Percentiles rank a stretch among this genome's conserved stretches.
Conservation (phyloP, 441 rosid species). For the Erysimum pusillum region DNA sequence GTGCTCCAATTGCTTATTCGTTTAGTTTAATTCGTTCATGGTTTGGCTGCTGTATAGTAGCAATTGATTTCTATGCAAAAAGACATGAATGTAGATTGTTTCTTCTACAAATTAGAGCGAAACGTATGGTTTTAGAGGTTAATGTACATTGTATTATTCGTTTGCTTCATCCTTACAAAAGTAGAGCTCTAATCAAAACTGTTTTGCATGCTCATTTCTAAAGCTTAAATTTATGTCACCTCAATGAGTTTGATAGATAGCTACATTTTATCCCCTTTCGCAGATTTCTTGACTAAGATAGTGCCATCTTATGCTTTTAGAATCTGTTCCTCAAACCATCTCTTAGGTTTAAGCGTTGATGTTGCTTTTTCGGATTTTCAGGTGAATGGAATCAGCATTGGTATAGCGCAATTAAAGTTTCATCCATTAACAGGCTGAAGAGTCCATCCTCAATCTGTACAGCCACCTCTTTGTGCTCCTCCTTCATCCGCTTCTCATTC, state of each 20-base stretch:
- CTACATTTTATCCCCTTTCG: background rate
- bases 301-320: conserved; percentile 11
- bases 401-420: conserved; percentile 39
- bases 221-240: background rate
- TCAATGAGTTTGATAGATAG: conserved; percentile 14
- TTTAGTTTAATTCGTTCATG: background rate
- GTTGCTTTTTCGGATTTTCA: conserved; percentile 18
- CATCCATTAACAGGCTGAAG: conserved; percentile 55
- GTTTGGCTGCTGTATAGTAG: background rate
- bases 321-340: conserved; percentile 5
- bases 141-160: conserved; percentile 28
- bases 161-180: conserved; percentile 35
- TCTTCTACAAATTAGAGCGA: background rate
- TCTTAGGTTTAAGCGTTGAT: conserved; percentile 13
- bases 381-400: conserved; percentile 24
- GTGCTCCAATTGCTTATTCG: background rate
- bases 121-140: conserved; percentile 10
- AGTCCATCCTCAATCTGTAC: conserved; percentile 52
- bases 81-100: background rate
- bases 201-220: conserved; percentile 2
- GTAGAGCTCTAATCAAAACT: conserved; percentile 19
- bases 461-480: conserved; percentile 54
- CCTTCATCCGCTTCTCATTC: conserved; percentile 51
- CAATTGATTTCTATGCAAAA: background rate
- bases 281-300: conserved; percentile 8